Conservation (phyloP, 352 stramenopile species). For the Phytopythium cucurbitacearum region DNA sequence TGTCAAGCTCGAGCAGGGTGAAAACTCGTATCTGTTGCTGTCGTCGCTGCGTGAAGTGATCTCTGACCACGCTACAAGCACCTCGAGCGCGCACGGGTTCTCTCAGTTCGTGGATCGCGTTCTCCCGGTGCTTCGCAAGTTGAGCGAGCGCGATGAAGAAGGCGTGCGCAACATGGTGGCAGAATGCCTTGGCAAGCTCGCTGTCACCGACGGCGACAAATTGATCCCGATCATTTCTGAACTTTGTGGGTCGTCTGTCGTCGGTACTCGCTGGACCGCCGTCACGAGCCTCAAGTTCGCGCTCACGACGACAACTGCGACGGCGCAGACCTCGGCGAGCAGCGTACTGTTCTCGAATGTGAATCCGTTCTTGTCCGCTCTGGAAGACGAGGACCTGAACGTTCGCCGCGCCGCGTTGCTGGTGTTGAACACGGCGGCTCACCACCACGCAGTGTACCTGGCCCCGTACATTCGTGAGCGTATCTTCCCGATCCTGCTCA, state of each 20-base stretch:
- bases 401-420: conserved; percentile 94
- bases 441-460: conserved; percentile 90
- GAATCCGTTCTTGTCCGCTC: conserved; percentile 87
- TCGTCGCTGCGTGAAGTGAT: conserved; percentile 96
- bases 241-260: conserved; percentile 52
- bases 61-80: conserved; percentile 59
- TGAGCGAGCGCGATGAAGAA: conserved; percentile 93
- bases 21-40: conserved; percentile 97
- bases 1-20: conserved; percentile 82
- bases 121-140: conserved; percentile 91
- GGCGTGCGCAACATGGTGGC: conserved; percentile 96
- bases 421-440: conserved; percentile 94
- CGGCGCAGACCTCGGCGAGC: conserved; percentile 24
- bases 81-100: conserved; percentile 58
- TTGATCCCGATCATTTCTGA: conserved; percentile 91
- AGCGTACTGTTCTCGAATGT: conserved; percentile 68
- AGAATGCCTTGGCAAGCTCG: conserved; percentile 95
- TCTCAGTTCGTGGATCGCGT: conserved; percentile 82
- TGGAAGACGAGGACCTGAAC: conserved; percentile 93
- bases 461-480: conserved; percentile 73
- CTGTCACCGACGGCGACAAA: conserved; percentile 83
- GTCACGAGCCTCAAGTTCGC: conserved; percentile 93
- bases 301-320: conserved; percentile 25
- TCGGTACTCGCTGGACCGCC: conserved; percentile 86
- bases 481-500: conserved; percentile 91